Base-by-base conservation (phyloP, 2,329 filamentous ascomycete species). In the Trichoderma semiorbis region DNA sequence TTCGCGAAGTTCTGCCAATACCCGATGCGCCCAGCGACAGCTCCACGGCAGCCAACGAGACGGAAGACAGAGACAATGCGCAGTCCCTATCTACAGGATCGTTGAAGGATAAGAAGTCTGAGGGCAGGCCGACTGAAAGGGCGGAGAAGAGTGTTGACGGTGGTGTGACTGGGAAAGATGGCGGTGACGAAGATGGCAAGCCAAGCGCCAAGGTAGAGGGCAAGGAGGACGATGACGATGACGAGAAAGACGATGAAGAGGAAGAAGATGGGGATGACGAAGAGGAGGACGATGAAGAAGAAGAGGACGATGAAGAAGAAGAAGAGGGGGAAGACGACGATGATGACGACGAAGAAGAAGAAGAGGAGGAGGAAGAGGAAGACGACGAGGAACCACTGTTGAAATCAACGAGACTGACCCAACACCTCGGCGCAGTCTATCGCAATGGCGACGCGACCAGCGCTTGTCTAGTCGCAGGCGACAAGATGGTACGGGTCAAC, bases 391-490 rank as follows among this genome's bases (percentile, higher is more conserved):
- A 98, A 82, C 97, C 96, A 32, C 92, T 91, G 78, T 88, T 99
- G 77, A 99, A 99, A 82, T 98, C 98, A 80, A 92, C 92, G 65
- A 92, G 94, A 63, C 83, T 98, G 76, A 98, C 96, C 8, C 91
- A 91, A 73, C 91, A 92, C 77, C 84, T 99, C 73, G 90, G 88
- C 30, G 85, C 92, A 57, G 89, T 98, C 39, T 99, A 99, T 83
- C 91, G 94, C 72, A 97, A 97, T 83, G 95, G 94, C 76, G 96
- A 99, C 87, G 93, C 94, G 76, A 98, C 95, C 30, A 98, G 95
- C 81, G 86, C 93, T 10, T 97, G 97, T 80, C 84, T 97, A 64
- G 93, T 97, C 64, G 93, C 93, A 53, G 95, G 95, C 67, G 95
- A 99, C 85, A 98, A 98, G 85, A 97, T 98, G 95, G 93, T 95